Percentiles rank a stretch among this genome's conserved stretches.
These are phyloP conservation scores for Aspergillus sp. DNA, from an alignment of 2,329 filamentous ascomycete genomes.

Conservation along the genomic window DNA sequence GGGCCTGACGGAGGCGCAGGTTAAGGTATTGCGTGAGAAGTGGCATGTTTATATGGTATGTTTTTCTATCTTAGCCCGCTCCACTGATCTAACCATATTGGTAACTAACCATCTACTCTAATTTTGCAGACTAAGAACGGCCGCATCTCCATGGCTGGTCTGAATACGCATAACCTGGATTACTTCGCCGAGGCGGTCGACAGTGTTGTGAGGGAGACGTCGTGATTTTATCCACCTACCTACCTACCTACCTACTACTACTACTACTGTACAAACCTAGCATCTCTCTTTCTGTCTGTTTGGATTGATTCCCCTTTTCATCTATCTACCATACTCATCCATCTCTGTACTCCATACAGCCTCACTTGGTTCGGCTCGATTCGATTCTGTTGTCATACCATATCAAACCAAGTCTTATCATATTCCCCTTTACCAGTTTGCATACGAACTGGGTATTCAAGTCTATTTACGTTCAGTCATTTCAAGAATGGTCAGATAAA, in stretches of 20 bases:
- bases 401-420: background rate
- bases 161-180: slow-evolving; percentile 88
- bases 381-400: background rate
- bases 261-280: background rate
- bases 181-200: slow-evolving; percentile 91
- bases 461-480: background rate
- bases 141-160: slow-evolving; percentile 95
- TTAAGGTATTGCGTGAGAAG: slow-evolving; percentile 46
- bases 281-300: background rate
- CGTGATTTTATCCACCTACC: slow-evolving; percentile 19
- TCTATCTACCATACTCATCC: background rate
- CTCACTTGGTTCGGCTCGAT: background rate
- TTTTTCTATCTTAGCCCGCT: background rate
- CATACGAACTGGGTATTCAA: background rate
- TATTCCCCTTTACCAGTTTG: background rate
- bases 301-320: background rate
- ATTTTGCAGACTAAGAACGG: slow-evolving; percentile 78
- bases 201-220: slow-evolving; percentile 64
- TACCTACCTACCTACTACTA: slow-evolving; percentile 2
- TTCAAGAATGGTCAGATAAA: background rate
- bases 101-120: background rate
- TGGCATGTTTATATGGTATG: slow-evolving; percentile 53
- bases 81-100: background rate
- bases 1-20: slow-evolving; percentile 51
- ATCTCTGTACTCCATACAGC: background rate